A percentile compares a stretch with the other conserved stretches of the same genome.
Conservation (phyloP, 345 rosid genomes). For the Sisymbrium altissimum region DNA sequence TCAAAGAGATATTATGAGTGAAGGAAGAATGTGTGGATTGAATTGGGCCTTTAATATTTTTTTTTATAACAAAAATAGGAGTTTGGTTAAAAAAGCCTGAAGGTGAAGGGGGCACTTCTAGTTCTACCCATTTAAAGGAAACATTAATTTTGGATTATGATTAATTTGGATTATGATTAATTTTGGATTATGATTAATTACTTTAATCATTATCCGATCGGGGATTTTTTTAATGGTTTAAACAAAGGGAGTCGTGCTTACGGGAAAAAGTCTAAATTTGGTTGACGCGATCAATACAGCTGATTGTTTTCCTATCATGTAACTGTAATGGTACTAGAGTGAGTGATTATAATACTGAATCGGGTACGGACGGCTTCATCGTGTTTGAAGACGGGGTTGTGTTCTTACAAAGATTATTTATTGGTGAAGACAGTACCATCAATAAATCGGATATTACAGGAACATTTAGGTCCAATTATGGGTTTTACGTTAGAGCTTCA, state of each 20-base stretch:
- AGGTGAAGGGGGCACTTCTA: too few relatives aligned
- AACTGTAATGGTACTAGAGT: background rate
- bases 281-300: background rate
- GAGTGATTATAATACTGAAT: background rate
- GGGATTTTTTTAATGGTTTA: background rate
- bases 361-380: background rate
- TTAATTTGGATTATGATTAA: background rate
- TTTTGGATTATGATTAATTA: background rate
- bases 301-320: background rate
- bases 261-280: background rate
- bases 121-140: background rate
- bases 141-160: background rate
- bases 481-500: background rate
- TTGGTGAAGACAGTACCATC: background rate
- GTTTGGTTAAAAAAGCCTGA: background rate
- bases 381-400: too few relatives aligned
- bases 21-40: conserved; percentile 13
- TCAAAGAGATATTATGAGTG: background rate
- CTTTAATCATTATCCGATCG: background rate
- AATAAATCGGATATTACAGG: background rate
- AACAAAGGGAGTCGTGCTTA: background rate
- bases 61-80: background rate
- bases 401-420: background rate
- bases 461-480: background rate
- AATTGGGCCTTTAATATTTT: conserved; percentile 5